phyloP scores from a whole-genome alignment of 73 alveolate genomes.

The Urostyla sp. region DNA sequence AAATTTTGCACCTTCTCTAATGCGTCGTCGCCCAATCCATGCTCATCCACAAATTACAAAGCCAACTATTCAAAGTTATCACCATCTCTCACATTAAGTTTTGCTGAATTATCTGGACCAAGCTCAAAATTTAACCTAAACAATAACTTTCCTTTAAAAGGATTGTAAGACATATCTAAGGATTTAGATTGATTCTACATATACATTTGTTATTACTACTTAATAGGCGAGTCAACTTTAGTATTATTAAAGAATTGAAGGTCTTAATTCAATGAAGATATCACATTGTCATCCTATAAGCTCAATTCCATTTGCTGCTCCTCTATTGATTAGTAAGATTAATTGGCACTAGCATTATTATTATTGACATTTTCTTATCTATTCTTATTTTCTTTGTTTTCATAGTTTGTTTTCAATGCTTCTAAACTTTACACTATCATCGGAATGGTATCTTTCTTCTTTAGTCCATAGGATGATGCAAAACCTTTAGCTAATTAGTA shows the following conservation, averaged over 20 bases:
- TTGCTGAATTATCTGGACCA: conserved; percentile 32
- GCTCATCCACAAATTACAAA: conserved; percentile 23
- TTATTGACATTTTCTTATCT: background rate
- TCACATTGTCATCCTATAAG: too few species aligned
- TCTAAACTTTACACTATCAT: conserved; percentile 23
- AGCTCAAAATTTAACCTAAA: conserved; percentile 46
- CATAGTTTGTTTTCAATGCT: background rate
- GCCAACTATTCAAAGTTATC: conserved; percentile 24
- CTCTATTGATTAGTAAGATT: background rate
- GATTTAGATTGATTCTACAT: too few species aligned
- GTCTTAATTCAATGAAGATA: too few species aligned
- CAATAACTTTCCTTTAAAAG: conserved; percentile 14
- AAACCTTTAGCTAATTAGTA: conserved; percentile 11
- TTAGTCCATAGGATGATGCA: conserved; percentile 22
- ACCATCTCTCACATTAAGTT: conserved; percentile 41
- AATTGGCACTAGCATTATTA: too few species aligned
- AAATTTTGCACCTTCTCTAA: background rate
- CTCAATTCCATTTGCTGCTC: too few species aligned
- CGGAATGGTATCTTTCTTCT: conserved; percentile 28
- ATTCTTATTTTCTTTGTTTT: background rate
- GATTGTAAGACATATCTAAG: too few species aligned
- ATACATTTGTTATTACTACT: too few species aligned
- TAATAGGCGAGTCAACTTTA: too few species aligned
- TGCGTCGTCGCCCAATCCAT: conserved; percentile 36
- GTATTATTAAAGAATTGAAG: too few species aligned